Conservation (phyloP, 169 alveolate species). For the Babesia caballi region DNA sequence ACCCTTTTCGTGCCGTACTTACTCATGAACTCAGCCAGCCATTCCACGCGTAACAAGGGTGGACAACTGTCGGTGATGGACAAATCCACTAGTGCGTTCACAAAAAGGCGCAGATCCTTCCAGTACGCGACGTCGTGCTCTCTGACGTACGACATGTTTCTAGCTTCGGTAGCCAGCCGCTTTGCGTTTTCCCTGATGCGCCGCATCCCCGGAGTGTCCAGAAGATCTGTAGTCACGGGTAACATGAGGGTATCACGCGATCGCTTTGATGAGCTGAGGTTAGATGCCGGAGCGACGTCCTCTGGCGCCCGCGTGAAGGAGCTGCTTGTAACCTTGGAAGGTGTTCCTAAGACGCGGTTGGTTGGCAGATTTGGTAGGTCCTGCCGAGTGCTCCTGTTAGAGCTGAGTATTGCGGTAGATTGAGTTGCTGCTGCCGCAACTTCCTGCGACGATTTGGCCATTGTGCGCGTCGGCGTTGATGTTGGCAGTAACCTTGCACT, state of each 20-base stretch:
- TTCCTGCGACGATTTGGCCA: neutral
- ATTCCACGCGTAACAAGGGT: constrained; percentile 44
- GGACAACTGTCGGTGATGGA: constrained; percentile 34
- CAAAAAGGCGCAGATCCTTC: constrained; percentile 49
- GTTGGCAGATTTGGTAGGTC: too few relatives aligned
- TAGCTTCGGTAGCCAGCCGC: neutral
- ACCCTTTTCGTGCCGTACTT: constrained; percentile 43
- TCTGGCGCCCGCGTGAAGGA: neutral
- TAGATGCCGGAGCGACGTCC: neutral
- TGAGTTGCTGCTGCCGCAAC: neutral
- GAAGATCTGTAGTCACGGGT: constrained; percentile 41
- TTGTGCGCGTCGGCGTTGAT: constrained; percentile 4
- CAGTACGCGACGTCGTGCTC: constrained; percentile 38
- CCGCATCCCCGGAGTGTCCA: constrained; percentile 64
- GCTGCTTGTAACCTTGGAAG: neutral
- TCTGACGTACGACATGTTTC: neutral
- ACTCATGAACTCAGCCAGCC: constrained; percentile 48
- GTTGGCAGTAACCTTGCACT: neutral
- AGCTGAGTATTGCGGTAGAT: constrained; percentile 2
- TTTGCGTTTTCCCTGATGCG: constrained; percentile 52
- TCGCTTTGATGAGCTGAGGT: constrained; percentile 7
- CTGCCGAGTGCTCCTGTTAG: neutral
- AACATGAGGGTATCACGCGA: constrained; percentile 19
- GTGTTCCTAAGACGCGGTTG: neutral
- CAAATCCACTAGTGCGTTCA: constrained; percentile 37